A percentile compares a stretch with the other conserved stretches of the same genome.
Conservation (phyloP, 805 yeast species). For the Debaryomyces hansenii region DNA sequence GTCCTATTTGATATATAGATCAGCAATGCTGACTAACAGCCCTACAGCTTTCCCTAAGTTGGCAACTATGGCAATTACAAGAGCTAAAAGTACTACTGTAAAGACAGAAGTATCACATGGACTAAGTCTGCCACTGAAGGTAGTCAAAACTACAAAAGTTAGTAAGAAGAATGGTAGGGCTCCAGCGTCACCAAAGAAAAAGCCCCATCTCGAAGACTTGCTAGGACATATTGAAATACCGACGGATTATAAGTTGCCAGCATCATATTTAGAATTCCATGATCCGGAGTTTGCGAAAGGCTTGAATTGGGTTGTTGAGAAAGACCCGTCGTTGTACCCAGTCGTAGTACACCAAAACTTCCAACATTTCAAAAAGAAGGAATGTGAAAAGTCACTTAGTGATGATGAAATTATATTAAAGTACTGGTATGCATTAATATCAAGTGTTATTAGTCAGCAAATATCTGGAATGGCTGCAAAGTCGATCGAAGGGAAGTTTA, state of each 20-base stretch:
- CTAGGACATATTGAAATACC: conserved; percentile 14
- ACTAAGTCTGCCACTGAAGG: not conserved
- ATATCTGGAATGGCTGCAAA: conserved; percentile 79
- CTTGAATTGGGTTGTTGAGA: conserved; percentile 23
- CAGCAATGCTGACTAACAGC: too few relatives aligned
- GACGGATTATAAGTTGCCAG: conserved; percentile 22
- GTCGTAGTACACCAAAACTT: conserved; percentile 30
- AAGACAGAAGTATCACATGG: not conserved
- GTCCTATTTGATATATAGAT: too few relatives aligned
- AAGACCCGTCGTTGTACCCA: conserved; percentile 37
- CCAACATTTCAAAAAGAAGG: conserved; percentile 9
- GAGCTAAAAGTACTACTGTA: not conserved
- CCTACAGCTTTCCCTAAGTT: too few relatives aligned
- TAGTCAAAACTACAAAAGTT: not conserved
- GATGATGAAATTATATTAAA: conserved; percentile 19
- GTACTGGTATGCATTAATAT: conserved; percentile 39
- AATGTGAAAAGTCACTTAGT: conserved; percentile 2
- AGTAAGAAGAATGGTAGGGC: not conserved
- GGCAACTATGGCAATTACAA: conserved; percentile 4
- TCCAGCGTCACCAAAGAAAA: not conserved
- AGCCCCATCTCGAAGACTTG: conserved; percentile 15
- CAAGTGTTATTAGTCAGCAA: conserved; percentile 65
- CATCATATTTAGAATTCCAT: conserved; percentile 27
- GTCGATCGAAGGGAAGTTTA: conserved; percentile 55
- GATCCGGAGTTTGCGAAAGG: conserved; percentile 35